These are phyloP conservation scores for Lactarius hengduanensis DNA, from an alignment of 768 basidiomycete genomes.

Conservation along the genomic window DNA sequence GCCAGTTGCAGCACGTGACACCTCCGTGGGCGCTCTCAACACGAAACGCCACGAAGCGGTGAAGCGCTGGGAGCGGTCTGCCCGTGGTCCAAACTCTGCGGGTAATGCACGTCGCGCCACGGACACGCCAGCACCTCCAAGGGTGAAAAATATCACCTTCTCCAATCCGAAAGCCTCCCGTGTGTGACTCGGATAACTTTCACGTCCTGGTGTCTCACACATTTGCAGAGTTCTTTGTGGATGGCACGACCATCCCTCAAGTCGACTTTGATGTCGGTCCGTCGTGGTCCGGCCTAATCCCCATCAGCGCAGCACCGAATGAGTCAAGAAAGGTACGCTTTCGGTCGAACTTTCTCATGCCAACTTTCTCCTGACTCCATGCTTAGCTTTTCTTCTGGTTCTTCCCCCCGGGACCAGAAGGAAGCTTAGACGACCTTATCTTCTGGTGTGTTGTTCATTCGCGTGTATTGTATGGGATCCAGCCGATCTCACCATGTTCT, in stretches of 20 bases:
- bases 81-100: background rate
- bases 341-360: background rate
- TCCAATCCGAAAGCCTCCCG: slow-evolving; percentile 62
- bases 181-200: slow-evolving; percentile 33
- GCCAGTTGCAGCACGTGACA: slow-evolving; percentile 11
- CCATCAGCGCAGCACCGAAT: slow-evolving; percentile 57
- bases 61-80: slow-evolving; percentile 13
- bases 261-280: slow-evolving; percentile 74
- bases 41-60: slow-evolving; percentile 18
- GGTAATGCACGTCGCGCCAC: background rate
- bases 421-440: slow-evolving; percentile 68
- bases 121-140: slow-evolving; percentile 14
- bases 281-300: slow-evolving; percentile 72
- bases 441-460: slow-evolving; percentile 54
- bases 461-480: background rate
- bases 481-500: background rate
- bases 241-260: slow-evolving; percentile 62
- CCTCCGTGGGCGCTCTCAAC: background rate
- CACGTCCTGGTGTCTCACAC: background rate
- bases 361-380: background rate
- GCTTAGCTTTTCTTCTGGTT: slow-evolving; percentile 79
- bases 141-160: slow-evolving; percentile 66
- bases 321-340: slow-evolving; percentile 65
- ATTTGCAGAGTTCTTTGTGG: slow-evolving; percentile 61
- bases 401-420: slow-evolving; percentile 74